phyloP scores from a whole-genome alignment of 495 filamentous ascomycete genomes.

The Neurospora sp. region DNA sequence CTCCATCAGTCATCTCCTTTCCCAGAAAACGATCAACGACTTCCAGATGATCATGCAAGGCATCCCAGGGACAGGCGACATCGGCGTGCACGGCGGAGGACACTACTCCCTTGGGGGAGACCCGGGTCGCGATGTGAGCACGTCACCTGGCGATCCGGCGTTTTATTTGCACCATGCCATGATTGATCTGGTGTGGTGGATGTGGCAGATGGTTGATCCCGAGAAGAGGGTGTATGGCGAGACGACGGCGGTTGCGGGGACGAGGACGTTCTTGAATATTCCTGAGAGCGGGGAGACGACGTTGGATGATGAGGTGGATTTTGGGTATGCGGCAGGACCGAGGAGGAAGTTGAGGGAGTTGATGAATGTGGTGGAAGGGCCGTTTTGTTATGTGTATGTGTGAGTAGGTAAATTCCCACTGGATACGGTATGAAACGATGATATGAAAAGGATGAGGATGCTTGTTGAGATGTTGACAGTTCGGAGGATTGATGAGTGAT shows the following conservation, averaged over 20 bases:
- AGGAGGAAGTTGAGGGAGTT: constrained; percentile 18
- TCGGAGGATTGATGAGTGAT: no score
- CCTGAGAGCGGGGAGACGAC: constrained; percentile 15
- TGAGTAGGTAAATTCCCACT: neutral
- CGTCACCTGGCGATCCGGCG: constrained; percentile 51
- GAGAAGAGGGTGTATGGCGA: constrained; percentile 15
- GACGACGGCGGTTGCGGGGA: constrained; percentile 9
- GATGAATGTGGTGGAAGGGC: constrained; percentile 20
- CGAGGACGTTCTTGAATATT: constrained; percentile 15
- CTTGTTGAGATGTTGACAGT: no score
- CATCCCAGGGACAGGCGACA: constrained; percentile 35
- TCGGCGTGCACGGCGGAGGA: constrained; percentile 54
- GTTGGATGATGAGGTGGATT: constrained; percentile 15
- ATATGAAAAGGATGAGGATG: no score
- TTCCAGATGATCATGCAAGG: constrained; percentile 45
- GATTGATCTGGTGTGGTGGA: constrained; percentile 57
- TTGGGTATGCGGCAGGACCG: constrained; percentile 23
- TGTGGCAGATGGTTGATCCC: constrained; percentile 48
- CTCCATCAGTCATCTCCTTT: constrained; percentile 26
- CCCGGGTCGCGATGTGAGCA: constrained; percentile 46
- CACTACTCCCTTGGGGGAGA: constrained; percentile 56
- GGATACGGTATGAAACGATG: no score
- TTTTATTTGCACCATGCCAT: constrained; percentile 60
- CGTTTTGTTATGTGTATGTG: constrained; percentile 26
- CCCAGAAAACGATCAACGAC: constrained; percentile 31